Percentiles rank a stretch among this genome's conserved stretches.
Conservation (phyloP, 371 early-diverging fungal genomes). For the Lichtheimia corymbifera region DNA sequence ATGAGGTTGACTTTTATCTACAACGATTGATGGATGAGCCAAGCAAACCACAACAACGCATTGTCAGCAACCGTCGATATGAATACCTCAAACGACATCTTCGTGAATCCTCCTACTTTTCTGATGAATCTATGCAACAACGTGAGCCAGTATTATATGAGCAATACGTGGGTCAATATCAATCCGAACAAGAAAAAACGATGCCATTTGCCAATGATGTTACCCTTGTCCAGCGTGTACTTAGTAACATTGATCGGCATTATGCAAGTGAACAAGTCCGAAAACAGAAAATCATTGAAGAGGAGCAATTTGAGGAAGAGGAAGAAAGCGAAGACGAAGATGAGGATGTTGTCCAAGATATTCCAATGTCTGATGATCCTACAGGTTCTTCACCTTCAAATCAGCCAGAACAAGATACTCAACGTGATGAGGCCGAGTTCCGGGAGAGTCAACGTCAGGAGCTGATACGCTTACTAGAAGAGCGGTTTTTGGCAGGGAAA, state of each 20-base stretch:
- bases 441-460: constrained; percentile 39
- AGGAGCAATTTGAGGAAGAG: constrained; percentile 53
- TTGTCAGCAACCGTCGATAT: constrained; percentile 44
- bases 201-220: constrained; percentile 41
- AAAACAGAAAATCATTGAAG: constrained; percentile 30
- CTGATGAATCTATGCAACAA: constrained; percentile 45
- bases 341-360: constrained; percentile 10
- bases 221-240: constrained; percentile 42
- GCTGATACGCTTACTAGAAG: constrained; percentile 46
- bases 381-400: background rate
- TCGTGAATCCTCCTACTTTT: constrained; percentile 41
- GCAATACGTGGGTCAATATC: constrained; percentile 47
- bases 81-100: constrained; percentile 38
- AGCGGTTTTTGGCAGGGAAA: constrained; percentile 46
- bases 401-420: constrained; percentile 1
- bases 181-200: constrained; percentile 29
- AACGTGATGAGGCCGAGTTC: constrained; percentile 16
- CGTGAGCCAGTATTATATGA: constrained; percentile 51
- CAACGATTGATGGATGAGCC: constrained; percentile 16
- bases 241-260: constrained; percentile 40
- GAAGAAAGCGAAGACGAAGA: constrained; percentile 46
- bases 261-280: constrained; percentile 34
- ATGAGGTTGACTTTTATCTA: constrained; percentile 48
- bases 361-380: constrained; percentile 13
- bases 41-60: constrained; percentile 19